Percentiles rank a stretch among this genome's conserved stretches.
phyloP scores from a whole-genome alignment of 2,329 filamentous ascomycete species.

The Huntiella savannae region DNA sequence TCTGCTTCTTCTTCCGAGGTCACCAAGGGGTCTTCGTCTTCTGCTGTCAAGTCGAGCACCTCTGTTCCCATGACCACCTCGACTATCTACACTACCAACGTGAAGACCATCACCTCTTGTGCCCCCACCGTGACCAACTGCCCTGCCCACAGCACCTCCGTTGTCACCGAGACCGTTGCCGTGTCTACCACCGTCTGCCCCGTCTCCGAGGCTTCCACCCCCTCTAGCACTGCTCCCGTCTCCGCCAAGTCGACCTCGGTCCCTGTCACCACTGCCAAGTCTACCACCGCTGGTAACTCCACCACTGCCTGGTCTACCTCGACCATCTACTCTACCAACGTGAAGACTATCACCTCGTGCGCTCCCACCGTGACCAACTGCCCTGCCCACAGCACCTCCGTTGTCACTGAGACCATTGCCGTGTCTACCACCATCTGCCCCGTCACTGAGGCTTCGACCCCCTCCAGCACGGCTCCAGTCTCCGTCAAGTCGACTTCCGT shows the following conservation, averaged over 20 bases:
- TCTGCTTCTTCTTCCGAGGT: background rate
- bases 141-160: constrained; percentile 18
- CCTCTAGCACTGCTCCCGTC: background rate
- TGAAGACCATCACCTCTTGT: constrained; percentile 36
- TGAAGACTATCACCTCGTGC: constrained; percentile 21
- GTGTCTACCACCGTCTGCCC: constrained; percentile 13
- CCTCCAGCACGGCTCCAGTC: constrained; percentile 11
- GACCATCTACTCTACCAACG: constrained; percentile 17
- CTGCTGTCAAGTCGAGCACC: background rate
- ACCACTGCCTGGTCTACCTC: constrained; percentile 12
- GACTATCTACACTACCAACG: constrained; percentile 21
- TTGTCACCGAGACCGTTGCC: constrained; percentile 20
- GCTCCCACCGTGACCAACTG: constrained; percentile 24
- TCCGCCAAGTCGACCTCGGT: background rate
- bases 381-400: constrained; percentile 18
- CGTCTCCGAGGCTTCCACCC: background rate
- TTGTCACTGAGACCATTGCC: constrained; percentile 12
- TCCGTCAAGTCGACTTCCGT: constrained; percentile 8
- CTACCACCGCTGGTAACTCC: background rate
- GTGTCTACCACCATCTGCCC: constrained; percentile 29
- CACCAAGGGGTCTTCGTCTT: no score
- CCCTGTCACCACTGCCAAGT: background rate
- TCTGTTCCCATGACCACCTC: constrained; percentile 9
- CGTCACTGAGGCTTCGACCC: constrained; percentile 13
- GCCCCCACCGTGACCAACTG: constrained; percentile 24